Evolutionary conservation across 345 rosid genomes (phyloP), one percentile per base, ranked within the genome.

Genomic region (Acer yangbiense): DNA sequence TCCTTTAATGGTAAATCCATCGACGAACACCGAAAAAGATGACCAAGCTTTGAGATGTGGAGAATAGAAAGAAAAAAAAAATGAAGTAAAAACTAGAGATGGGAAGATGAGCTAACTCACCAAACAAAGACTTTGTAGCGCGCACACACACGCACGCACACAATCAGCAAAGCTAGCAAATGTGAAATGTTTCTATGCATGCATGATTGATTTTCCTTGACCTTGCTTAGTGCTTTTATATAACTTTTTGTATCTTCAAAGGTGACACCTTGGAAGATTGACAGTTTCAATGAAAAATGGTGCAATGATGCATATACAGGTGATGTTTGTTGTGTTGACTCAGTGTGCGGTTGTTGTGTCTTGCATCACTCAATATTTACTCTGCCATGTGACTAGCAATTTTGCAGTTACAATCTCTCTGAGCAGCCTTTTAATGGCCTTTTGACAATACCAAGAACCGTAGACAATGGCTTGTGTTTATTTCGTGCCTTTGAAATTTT

Each of bases 91-190:
- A 18, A 66, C 57, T 66, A 25, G 79, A 48, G 16, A 18, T 29
- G 58, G 39, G 71, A 76, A 82, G 83, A 68, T 72, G 78, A 79
- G 77, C 80, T 72, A 79, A 72, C 85, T 67, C 82, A 79, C 75
- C 82, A 67, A 76, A 75, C 77, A 17, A 9, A 68, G 69, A 41
- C 72, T 65, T 57, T 57, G 61, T 17, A n/a, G 54, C 16, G 13
- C 21, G 16, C 66, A 54, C 43, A 9, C 25, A 1, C 35, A 32
- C 35, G 9, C n/a, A 68, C 78, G 16, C n/a, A n/a, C 66, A 54
- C 43, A 6, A 75, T 29, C 76, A 11, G 69, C 74, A 72, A 60
- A 21, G 43, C 41, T 11, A 3, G 44, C n/a, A 46, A 41, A 9
- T 27, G 41, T 29, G 23, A 32, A 18, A 35, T 27, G 41, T 29